These are phyloP conservation scores for Mucor saturninus DNA, from an alignment of 371 early-diverging fungal species.

Conservation along the genomic window DNA sequence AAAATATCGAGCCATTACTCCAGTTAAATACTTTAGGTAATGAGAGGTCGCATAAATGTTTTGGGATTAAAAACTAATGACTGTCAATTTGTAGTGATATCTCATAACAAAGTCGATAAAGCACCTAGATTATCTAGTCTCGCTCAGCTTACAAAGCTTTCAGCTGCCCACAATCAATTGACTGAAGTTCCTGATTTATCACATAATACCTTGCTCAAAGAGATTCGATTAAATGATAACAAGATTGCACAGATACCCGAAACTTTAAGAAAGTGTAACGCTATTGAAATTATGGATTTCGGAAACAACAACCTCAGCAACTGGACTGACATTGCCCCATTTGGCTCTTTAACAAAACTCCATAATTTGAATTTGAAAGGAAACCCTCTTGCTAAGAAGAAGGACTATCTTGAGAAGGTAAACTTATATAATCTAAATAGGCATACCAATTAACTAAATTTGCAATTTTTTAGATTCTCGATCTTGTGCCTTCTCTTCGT, in stretches of 20 bases:
- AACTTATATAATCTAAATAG: neutral
- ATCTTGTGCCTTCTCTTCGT: slow-evolving; percentile 73
- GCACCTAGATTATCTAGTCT: slow-evolving; percentile 63
- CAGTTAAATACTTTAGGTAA: slow-evolving; percentile 77
- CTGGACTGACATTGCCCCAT: slow-evolving; percentile 70
- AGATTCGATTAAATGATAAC: slow-evolving; percentile 82
- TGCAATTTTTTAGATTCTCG: slow-evolving; percentile 47
- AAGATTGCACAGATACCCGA: slow-evolving; percentile 70
- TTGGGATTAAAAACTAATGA: neutral
- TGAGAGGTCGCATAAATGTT: neutral
- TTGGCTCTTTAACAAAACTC: slow-evolving; percentile 63
- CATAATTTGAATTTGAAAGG: slow-evolving; percentile 81
- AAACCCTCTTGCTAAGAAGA: slow-evolving; percentile 73
- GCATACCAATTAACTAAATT: neutral
- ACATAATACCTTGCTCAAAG: slow-evolving; percentile 62
- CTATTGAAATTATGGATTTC: slow-evolving; percentile 75
- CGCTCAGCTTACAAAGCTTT: slow-evolving; percentile 72
- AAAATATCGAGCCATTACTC: slow-evolving; percentile 61
- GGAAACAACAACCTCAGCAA: slow-evolving; percentile 72
- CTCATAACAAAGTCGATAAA: slow-evolving; percentile 75
- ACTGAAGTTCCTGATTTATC: slow-evolving; percentile 72
- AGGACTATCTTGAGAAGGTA: slow-evolving; percentile 71
- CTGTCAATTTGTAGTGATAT: slow-evolving; percentile 58
- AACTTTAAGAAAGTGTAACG: slow-evolving; percentile 53
- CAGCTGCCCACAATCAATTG: slow-evolving; percentile 76